Conservation (phyloP, 805 yeast genomes). For the Starmerella etchellsii region DNA sequence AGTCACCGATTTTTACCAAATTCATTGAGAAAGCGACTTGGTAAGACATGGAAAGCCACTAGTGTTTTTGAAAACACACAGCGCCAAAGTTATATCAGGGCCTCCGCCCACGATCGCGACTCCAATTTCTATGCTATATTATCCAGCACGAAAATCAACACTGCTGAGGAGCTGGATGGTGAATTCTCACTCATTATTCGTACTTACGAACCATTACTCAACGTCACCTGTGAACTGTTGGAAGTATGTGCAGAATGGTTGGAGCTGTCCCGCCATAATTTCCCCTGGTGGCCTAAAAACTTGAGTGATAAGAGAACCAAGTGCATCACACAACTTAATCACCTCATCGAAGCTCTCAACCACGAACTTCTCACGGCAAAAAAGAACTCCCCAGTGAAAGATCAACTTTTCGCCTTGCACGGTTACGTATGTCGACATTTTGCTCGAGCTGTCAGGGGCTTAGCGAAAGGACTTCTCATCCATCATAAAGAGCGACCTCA, state of each 20-base stretch:
- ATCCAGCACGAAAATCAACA: background rate
- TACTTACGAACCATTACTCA: slow-evolving; percentile 12
- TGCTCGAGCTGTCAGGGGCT: slow-evolving; percentile 9
- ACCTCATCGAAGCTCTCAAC: background rate
- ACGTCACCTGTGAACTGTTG: slow-evolving; percentile 13
- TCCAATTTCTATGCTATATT: background rate
- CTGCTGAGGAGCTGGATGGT: slow-evolving; percentile 7
- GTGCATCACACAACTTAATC: background rate
- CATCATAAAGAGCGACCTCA: slow-evolving; percentile 14
- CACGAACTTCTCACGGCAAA: background rate
- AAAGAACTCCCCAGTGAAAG: background rate
- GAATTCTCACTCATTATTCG: slow-evolving; percentile 8
- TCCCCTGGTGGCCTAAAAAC: background rate
- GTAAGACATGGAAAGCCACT: slow-evolving; percentile 10
- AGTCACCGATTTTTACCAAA: background rate
- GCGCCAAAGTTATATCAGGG: background rate
- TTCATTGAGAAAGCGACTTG: background rate
- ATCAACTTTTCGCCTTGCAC: slow-evolving; percentile 13
- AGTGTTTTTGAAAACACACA: slow-evolving; percentile 11
- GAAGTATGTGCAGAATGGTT: slow-evolving; percentile 17
- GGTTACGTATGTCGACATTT: slow-evolving; percentile 13
- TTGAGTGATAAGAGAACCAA: background rate
- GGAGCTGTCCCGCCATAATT: slow-evolving; percentile 3
- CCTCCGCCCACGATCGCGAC: too few species aligned
- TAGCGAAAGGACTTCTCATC: slow-evolving; percentile 16